A percentile compares a stretch with the other conserved stretches of the same genome.
These are phyloP conservation scores for Fusarium sublunatum DNA, from an alignment of 2,329 filamentous ascomycete species.

Conservation along the genomic window DNA sequence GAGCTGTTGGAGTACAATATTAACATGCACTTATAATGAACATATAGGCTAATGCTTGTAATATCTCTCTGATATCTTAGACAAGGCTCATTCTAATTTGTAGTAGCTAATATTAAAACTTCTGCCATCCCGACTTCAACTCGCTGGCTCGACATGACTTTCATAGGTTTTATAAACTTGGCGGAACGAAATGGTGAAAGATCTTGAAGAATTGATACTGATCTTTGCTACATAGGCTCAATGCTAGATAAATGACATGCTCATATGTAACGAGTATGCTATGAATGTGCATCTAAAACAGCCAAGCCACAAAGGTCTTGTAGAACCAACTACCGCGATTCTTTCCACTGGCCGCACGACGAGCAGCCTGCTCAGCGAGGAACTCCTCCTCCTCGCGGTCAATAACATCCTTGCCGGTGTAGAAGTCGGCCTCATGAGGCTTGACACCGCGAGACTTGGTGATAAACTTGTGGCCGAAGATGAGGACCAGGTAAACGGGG, in stretches of 20 bases:
- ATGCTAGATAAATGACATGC: constrained; percentile 5
- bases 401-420: constrained; percentile 77
- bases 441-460: constrained; percentile 66
- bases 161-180: neutral
- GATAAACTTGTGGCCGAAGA: constrained; percentile 74
- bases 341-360: constrained; percentile 40
- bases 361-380: constrained; percentile 57
- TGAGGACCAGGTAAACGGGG: constrained; percentile 75
- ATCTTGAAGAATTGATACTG: constrained; percentile 16
- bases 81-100: too few species aligned
- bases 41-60: too few species aligned
- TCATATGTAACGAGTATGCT: constrained; percentile 8
- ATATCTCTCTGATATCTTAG: too few species aligned
- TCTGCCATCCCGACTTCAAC: too few species aligned
- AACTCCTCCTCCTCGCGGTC: constrained; percentile 79
- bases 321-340: constrained; percentile 51
- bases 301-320: constrained; percentile 53
- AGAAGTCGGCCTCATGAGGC: constrained; percentile 73
- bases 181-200: neutral
- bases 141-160: too few species aligned
- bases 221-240: constrained; percentile 32
- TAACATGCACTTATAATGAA: too few species aligned
- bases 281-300: constrained; percentile 47
- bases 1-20: too few species aligned
- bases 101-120: too few species aligned